Base-by-base conservation (phyloP, 257 asterid species). In the Capsicum pubescens region DNA sequence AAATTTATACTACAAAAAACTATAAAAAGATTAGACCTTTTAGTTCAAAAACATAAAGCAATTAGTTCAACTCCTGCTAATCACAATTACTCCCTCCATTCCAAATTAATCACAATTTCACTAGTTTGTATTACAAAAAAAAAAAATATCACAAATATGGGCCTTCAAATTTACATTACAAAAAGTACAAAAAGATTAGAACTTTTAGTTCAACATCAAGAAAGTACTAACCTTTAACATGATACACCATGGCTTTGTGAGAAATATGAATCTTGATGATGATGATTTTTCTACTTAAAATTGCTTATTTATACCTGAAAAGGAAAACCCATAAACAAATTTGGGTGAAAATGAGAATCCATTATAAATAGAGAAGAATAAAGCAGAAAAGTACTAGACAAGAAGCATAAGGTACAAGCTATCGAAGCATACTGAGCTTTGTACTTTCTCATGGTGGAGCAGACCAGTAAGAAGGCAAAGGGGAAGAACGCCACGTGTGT, bases 191-290 rank as follows among this genome's bases (percentile, higher is more conserved):
- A 7, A 17, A 17, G 64, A 59, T 59, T 52, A 52, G 55, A 50
- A 3, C 12, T 50, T 50, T 50, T 44, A 44, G 80, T 3, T 39
- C 54, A 68, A 50, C 7, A 48, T 11, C 8, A 4, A 72, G 19
- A 48, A n/a, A 72, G 80, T 13, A 76, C 63, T 76, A 21, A 76
- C 81, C 81, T 76, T 76, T 76, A 52, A 76, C 81, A 6, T 44
- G 81, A 52, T 76, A 76, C 13, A 52, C 81, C 3, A 50, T 71
- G 79, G 79, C 36, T 42, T 46, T 72, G 6, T 6, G 42, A 48
- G 42, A 72, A 10, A 48, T 6, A 4, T 5, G 39, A 0, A 46
- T 44, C 57, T 46, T 26, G 32, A 26, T 26, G 32, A 26, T 26
- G 32, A 26, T 26, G 32, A 26, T 26, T 26, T 26, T 26, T 26